phyloP scores from a whole-genome alignment of 345 rosid genomes.

The Chamaenerion angustifolium region DNA sequence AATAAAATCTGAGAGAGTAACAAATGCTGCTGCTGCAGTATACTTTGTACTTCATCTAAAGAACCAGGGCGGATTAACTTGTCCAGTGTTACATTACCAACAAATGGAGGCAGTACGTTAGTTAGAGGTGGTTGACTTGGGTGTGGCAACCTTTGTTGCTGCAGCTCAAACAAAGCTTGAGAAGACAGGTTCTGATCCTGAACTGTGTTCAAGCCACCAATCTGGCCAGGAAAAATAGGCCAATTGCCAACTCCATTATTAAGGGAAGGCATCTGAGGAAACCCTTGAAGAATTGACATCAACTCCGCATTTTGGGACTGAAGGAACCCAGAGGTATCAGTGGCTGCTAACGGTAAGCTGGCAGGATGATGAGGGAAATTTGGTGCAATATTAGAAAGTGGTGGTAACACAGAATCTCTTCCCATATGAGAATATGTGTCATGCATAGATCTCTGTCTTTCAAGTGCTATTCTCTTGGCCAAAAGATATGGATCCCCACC shows the following conservation, averaged over 20 bases:
- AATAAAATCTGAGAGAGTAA: constrained; percentile 59
- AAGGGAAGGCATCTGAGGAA: constrained; percentile 44
- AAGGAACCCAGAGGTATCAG: constrained; percentile 26
- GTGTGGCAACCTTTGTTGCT: constrained; percentile 49
- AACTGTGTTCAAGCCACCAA: constrained; percentile 29
- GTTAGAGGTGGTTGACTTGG: constrained; percentile 34
- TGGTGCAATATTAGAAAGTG: constrained; percentile 40
- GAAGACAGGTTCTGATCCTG: constrained; percentile 49
- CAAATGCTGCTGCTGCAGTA: constrained; percentile 76
- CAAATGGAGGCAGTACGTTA: constrained; percentile 52
- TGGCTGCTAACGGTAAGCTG: constrained; percentile 17
- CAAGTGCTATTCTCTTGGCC: constrained; percentile 66
- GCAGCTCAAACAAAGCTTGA: constrained; percentile 53
- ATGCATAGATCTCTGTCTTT: constrained; percentile 52
- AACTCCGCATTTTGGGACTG: constrained; percentile 64
- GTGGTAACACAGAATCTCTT: constrained; percentile 49
- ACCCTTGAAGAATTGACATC: constrained; percentile 58
- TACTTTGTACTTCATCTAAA: constrained; percentile 48
- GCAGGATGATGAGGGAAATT: constrained; percentile 24
- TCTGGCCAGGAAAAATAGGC: constrained; percentile 42
- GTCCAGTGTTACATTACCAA: constrained; percentile 40
- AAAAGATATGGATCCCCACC: constrained; percentile 48
- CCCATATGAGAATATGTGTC: constrained; percentile 58
- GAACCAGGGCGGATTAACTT: constrained; percentile 38
- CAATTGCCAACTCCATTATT: constrained; percentile 32